Base-by-base conservation (phyloP, 1,139 yeast genomes). In the Fermentozyma sake region DNA sequence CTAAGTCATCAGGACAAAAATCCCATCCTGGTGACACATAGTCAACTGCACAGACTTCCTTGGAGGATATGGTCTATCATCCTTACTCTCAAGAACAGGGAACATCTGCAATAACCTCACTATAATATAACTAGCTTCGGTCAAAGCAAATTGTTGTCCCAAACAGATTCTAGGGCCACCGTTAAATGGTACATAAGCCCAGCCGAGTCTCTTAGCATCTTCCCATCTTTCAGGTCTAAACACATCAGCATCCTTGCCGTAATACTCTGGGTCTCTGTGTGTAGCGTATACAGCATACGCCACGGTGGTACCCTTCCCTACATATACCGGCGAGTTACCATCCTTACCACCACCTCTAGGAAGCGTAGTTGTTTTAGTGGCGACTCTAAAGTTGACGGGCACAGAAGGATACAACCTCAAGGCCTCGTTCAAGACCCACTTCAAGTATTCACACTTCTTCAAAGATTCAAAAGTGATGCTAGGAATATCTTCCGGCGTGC, bases 81-180 rank as follows among this genome's bases (percentile, higher is more conserved):
- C 63, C 26, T 35, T 50, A 25, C 46, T 36, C 4, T 38, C 41
- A 32, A 62, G 45, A 32, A 53, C 48, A n/a, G 62, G 57, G 44
- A 57, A 62, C 50, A 53, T 44, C 50, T 58, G 42, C 31, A 44
- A 14, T 39, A 46, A 35, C 50, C 60, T 45, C n/a, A 42, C 49
- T 22, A 46, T 33, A 10, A 55, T 44, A 33, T 58, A 64, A 3
- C 63, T 53, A 7, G 68, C 67, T 43, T 64, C 70, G 10, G 70
- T 64, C 27, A 64, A 54, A 6, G 70, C 70, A 53, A 62, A 64
- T 38, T 64, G 70, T 39, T 64, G 70, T 13, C 69, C 71, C 39
- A 64, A 54, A 37, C 69, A 61, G 21, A 63, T 58, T 39, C 70
- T 48, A 24, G 68, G 69, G 10, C 70, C 69, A 30, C 68, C 65